Percentiles rank a stretch among this genome's conserved stretches.
These are phyloP conservation scores for Epichloe bromicola DNA, from an alignment of 2,329 filamentous ascomycete species.

Conservation along the genomic window DNA sequence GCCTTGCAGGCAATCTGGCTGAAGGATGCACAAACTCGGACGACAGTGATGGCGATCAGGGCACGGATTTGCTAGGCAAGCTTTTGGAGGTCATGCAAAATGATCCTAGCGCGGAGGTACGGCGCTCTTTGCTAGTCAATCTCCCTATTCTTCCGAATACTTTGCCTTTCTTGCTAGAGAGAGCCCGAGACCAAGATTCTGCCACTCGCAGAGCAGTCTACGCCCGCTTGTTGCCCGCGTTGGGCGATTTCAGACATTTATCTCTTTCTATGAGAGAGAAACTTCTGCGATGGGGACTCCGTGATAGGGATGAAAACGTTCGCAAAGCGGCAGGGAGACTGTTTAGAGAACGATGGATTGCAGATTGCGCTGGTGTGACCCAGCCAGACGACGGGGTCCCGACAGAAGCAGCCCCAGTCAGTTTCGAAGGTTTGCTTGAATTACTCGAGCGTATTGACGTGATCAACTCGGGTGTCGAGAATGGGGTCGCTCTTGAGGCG, in stretches of 20 bases:
- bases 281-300: slow-evolving; percentile 82
- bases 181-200: slow-evolving; percentile 79
- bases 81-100: slow-evolving; percentile 83
- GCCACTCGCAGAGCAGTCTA: slow-evolving; percentile 78
- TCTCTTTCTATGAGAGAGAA: slow-evolving; percentile 93
- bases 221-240: slow-evolving; percentile 68
- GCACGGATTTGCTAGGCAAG: slow-evolving; percentile 63
- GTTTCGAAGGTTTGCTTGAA: slow-evolving; percentile 73
- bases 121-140: slow-evolving; percentile 77
- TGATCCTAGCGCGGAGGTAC: slow-evolving; percentile 86
- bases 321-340: slow-evolving; percentile 80
- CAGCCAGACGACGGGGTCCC: slow-evolving; percentile 46
- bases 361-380: slow-evolving; percentile 68
- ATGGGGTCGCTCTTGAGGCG: slow-evolving; percentile 80
- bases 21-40: slow-evolving; percentile 59
- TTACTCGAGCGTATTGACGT: slow-evolving; percentile 89
- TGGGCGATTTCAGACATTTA: slow-evolving; percentile 89
- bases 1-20: slow-evolving; percentile 65
- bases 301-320: slow-evolving; percentile 88
- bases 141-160: slow-evolving; percentile 76
- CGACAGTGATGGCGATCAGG: slow-evolving; percentile 49
- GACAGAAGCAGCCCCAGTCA: slow-evolving; percentile 47
- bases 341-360: slow-evolving; percentile 95
- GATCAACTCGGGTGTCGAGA: slow-evolving; percentile 77
- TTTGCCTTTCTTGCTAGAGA: slow-evolving; percentile 75